phyloP scores from a whole-genome alignment of 805 yeast species.

The Yamadazyma kitorensis region DNA sequence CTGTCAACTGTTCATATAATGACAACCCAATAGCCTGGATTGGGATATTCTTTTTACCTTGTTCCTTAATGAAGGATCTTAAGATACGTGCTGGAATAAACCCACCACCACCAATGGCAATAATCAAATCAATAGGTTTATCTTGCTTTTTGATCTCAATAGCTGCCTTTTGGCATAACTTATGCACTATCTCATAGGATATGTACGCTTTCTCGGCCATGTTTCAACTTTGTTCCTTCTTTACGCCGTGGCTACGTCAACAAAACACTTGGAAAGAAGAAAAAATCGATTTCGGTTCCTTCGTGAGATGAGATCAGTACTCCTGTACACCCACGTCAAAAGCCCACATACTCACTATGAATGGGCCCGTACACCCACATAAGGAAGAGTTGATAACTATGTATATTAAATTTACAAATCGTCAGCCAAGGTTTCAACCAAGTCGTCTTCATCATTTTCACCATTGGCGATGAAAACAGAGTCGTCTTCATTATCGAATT shows the following conservation, averaged over 20 bases:
- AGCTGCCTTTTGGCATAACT: slow-evolving; percentile 72
- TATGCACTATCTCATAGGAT: slow-evolving; percentile 79
- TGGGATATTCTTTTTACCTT: slow-evolving; percentile 63
- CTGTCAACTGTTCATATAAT: slow-evolving; percentile 55
- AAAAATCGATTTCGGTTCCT: no score
- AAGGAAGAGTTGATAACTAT: no score
- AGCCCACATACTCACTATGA: no score
- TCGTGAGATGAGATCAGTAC: no score
- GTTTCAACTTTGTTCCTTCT: background rate
- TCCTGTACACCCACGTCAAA: no score
- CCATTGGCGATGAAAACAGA: slow-evolving; percentile 37
- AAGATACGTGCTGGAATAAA: slow-evolving; percentile 67
- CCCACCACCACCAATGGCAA: slow-evolving; percentile 76
- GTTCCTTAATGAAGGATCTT: slow-evolving; percentile 57
- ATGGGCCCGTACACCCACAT: no score
- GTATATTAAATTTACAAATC: no score
- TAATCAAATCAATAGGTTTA: slow-evolving; percentile 52
- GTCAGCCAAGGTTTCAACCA: slow-evolving; percentile 1
- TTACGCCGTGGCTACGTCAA: no score
- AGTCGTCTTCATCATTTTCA: slow-evolving; percentile 31
- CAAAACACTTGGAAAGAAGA: no score
- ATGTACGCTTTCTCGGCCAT: slow-evolving; percentile 50
- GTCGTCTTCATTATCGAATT: slow-evolving; percentile 24
- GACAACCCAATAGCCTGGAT: slow-evolving; percentile 70
- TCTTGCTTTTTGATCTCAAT: slow-evolving; percentile 43